Base-by-base conservation (phyloP, 768 basidiomycete genomes). In the Leccinellum albellum region DNA sequence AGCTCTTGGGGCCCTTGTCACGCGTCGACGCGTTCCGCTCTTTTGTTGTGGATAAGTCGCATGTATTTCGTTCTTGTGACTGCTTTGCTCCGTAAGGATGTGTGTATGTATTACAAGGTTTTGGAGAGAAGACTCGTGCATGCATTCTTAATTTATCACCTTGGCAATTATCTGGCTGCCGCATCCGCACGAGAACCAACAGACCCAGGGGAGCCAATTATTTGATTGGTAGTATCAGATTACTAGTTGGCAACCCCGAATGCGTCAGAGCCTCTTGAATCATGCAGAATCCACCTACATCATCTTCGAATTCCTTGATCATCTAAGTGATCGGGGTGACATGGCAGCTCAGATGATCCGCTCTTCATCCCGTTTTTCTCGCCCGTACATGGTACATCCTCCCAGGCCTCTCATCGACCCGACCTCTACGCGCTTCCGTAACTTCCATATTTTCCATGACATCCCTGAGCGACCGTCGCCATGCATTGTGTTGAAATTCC, bases 1-100 rank as follows among this genome's bases (percentile, higher is more conserved):
- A 2, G 28, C 29, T 28, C n/a, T 59, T 50, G 13, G 37, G 45
- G 32, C 48, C 55, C 44, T 49, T 23, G 31, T 33, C 24, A 31
- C 47, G 58, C 60, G 53, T 56, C 10, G 62, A 58, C 67, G 57
- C 47, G 51, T 50, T 20, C 44, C 51, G 44, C 51, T 66, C 37
- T n/a, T 58, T 53, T 53, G 47, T 28, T 21, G 54, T 54, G 33
- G 2, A 33, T 20, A 17, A 55, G 3, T 31, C 23, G 26, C 2
- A n/a, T 61, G 20, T 42, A 42, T 42, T 66, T 62, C 57, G 64
- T 57, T 63, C 48, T 3, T 51, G 55, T 60, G 14, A 13, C 8
- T 26, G 14, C n/a, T 32, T 44, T 28, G 23, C 33, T 14, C 8
- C 4, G 9, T 42, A 23, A 15, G 31, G n/a, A 52, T 53, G 42